Conservation (phyloP, 2,329 filamentous ascomycete genomes). For the Aureobasidium sp. region DNA sequence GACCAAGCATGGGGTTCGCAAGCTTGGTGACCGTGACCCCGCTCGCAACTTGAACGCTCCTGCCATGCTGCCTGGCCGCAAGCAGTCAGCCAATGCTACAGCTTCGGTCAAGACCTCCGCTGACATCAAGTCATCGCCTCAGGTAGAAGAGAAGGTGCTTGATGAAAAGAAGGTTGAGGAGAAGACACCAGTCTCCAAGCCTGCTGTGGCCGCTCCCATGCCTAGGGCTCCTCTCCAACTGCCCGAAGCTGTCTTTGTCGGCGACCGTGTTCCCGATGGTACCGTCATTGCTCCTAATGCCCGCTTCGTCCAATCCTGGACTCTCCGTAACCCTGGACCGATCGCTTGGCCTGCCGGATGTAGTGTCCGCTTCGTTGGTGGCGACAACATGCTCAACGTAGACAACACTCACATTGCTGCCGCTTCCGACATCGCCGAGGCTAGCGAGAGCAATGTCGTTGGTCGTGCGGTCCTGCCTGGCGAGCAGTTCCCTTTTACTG, state of each 20-base stretch:
- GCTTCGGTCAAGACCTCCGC: constrained; percentile 62
- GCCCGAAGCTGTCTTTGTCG: constrained; percentile 63
- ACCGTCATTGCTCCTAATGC: constrained; percentile 62
- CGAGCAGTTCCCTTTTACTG: constrained; percentile 71
- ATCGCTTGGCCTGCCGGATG: constrained; percentile 80
- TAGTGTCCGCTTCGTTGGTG: constrained; percentile 83
- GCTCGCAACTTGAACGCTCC: constrained; percentile 19
- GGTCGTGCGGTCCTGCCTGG: constrained; percentile 63
- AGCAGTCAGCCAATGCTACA: constrained; percentile 10
- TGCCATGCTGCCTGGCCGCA: background rate
- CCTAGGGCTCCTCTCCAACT: constrained; percentile 23
- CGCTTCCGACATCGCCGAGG: constrained; percentile 66
- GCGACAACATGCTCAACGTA: constrained; percentile 92
- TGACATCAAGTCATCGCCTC: constrained; percentile 54
- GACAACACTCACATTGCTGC: constrained; percentile 74
- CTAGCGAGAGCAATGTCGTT: constrained; percentile 76
- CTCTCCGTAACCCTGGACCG: constrained; percentile 75
- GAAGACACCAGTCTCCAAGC: background rate
- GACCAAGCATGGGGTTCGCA: constrained; percentile 61
- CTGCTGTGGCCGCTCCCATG: background rate
- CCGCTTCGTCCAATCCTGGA: constrained; percentile 86
- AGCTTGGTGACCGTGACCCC: constrained; percentile 60
- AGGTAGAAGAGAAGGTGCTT: background rate
- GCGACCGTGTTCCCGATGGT: constrained; percentile 73
- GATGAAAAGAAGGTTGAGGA: background rate